Base-by-base conservation (phyloP, 495 filamentous ascomycete species). In the Tuber melanosporum region DNA sequence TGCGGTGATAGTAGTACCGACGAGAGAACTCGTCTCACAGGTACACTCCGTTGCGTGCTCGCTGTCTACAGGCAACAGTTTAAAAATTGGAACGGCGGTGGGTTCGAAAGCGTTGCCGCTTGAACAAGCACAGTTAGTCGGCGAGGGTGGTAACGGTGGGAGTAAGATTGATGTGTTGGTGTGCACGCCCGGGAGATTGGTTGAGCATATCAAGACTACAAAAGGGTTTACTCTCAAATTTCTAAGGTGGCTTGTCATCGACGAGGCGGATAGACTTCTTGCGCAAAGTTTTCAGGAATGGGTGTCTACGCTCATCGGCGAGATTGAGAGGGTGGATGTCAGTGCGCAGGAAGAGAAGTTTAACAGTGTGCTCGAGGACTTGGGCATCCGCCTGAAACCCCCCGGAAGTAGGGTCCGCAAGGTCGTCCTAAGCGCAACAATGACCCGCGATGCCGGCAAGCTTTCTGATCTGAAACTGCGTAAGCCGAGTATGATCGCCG, bases 231-330 rank as follows among this genome's bases (percentile, higher is more conserved):
- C 87, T 5, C 86, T 94, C 71, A 87, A 91, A 47, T 88, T 91
- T 84, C 87, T 95, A 9, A 88, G 91, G 78, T 98, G 93, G 94
- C 87, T 95, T 32, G 89, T 97, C 32, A 92, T 98, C 45, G 95
- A 99, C 82, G 95, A 99, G 85, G 95, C 94, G 0, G 95, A 98
- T 84, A 90, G 94, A 78, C 86, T 98, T 10, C 90, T 98, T 5
- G 92, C 94, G 32, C 92, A 97, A 83, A 93, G 91, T 78, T 98
- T 94, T 83, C 94, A 98, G 82, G 91, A 95, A 81, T 98, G 94
- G 93, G 87, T 96, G 8, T 89, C 91, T 72, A 84, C 90, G 3
- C 89, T 97, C 7, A 90, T 93, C 82, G 87, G 86, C 2, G 88
- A 87, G 10, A 83, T 97, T 71, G 87, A 80, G 47, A 39, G 46